Conservation (phyloP, 768 basidiomycete species). For the Mycena capillaripes region DNA sequence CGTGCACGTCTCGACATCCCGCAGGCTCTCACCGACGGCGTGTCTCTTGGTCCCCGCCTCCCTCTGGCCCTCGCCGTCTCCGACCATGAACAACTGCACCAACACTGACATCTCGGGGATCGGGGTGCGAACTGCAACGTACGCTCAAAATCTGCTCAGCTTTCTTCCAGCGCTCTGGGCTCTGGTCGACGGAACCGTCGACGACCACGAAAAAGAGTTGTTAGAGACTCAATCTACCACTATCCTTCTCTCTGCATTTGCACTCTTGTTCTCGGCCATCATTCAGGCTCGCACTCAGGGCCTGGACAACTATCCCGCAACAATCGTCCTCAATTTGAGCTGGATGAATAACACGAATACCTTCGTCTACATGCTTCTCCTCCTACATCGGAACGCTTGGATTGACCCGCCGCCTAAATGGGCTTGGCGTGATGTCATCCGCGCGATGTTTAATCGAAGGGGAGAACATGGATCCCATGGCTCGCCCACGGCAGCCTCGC, state of each 20-base stretch:
- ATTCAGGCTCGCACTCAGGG: constrained; percentile 26
- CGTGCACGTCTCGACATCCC: too few relatives aligned
- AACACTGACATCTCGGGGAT: constrained; percentile 22
- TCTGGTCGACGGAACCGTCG: constrained; percentile 24
- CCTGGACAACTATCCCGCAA: constrained; percentile 29
- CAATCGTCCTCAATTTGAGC: constrained; percentile 37
- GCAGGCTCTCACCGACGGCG: too few relatives aligned
- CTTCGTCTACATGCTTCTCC: constrained; percentile 21
- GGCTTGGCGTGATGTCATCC: not conserved
- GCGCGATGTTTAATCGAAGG: not conserved
- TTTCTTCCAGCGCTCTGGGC: constrained; percentile 18
- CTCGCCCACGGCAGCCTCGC: not conserved
- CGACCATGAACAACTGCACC: not conserved
- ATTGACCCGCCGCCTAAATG: not conserved
- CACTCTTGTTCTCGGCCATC: constrained; percentile 33
- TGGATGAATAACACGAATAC: too few relatives aligned
- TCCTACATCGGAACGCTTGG: constrained; percentile 6
- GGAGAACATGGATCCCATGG: not conserved
- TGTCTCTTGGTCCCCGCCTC: too few relatives aligned
- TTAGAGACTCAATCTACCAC: constrained; percentile 11
- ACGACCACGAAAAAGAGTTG: not conserved
- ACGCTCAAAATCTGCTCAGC: constrained; percentile 35
- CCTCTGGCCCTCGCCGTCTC: too few relatives aligned
- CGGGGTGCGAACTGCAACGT: constrained; percentile 36
- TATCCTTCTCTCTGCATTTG: constrained; percentile 35